Percentiles rank a stretch among this genome's conserved stretches.
Evolutionary conservation across 139 green algal species (phyloP).

Genomic region (Tetraselmis striata): DNA sequence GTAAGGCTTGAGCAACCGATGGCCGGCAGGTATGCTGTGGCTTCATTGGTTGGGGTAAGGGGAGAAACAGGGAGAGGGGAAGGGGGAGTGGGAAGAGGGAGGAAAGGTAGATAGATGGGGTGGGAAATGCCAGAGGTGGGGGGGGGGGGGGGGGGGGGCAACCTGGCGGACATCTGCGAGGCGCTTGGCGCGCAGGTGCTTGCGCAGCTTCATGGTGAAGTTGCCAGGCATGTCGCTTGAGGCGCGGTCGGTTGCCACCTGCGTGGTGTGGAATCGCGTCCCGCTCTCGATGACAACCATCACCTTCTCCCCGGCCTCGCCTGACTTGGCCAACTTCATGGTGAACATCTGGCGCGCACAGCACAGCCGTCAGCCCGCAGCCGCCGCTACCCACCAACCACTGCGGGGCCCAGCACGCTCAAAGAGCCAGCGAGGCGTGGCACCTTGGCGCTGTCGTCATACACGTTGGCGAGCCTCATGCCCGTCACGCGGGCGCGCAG

Average conservation of each 20-base stretch:
- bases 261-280: constrained; percentile 78
- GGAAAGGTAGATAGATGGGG: too few species aligned
- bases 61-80: too few species aligned
- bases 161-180: constrained; percentile 79
- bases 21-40: too few species aligned
- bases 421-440: not conserved
- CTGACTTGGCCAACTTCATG: constrained; percentile 79
- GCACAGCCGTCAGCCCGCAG: not conserved
- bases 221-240: constrained; percentile 69
- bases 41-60: too few species aligned
- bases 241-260: constrained; percentile 25
- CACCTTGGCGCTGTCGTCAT: constrained; percentile 89
- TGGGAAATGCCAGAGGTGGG: too few species aligned
- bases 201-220: constrained; percentile 94
- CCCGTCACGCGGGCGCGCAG: constrained; percentile 70
- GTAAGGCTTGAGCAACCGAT: too few species aligned
- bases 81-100: too few species aligned
- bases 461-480: constrained; percentile 86
- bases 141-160: too few species aligned
- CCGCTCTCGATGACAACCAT: constrained; percentile 89
- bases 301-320: constrained; percentile 88
- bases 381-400: not conserved
- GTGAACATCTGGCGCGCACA: constrained; percentile 72
- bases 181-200: constrained; percentile 84
- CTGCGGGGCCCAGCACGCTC: too few species aligned